Evolutionary conservation across 495 filamentous ascomycete species (phyloP), one percentile per base, ranked within the genome.

Genomic region (Talaromyces ruber): DNA sequence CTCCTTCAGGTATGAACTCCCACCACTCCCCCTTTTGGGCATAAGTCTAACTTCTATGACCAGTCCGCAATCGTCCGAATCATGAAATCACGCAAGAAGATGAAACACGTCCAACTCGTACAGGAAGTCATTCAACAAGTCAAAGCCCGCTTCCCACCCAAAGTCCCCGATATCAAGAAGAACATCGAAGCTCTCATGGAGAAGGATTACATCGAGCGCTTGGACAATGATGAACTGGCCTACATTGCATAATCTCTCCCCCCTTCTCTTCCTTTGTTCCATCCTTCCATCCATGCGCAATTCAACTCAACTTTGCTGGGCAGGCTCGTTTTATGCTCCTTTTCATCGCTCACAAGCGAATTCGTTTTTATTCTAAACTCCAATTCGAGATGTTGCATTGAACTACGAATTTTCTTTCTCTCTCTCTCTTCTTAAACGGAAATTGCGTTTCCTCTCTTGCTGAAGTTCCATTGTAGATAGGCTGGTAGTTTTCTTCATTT

Each of bases 1-100:
- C 80, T 99, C 29, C 89, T 98, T 76, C 94, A 98, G 87, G 94
- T 97, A 80, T 75, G 88, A 66, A 50, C 25, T 37, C 25, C 21
- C 57, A 29, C 22, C 32, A 32, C 51, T n/a, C 25, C 39, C 25
- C 29, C 30, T 54, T 12, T 55, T 18, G 50, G 34, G 22, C 6
- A 21, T 5, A 16, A 67, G 65, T 18, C 60, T 25, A 39, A 16
- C 26, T 34, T 61, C 60, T 34, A 30, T 39, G 61, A 24, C 7
- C 67, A 98, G 95, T 98, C 95, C 62, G 91, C 93, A 21, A 98
- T 99, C 68, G 94, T 99, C 37, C 88, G 94, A 67, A 97, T 99
- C 77, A 99, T 98, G 94, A 99, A 99, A 75, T 94, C 95, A 1
- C 89, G 94, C 60, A 97, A 98, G 85, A 90, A 88, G 79, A 93